Evolutionary conservation across 202 grass and related monocot species (phyloP), one percentile per base, ranked within the genome.

Genomic region (Zoysia matrella): DNA sequence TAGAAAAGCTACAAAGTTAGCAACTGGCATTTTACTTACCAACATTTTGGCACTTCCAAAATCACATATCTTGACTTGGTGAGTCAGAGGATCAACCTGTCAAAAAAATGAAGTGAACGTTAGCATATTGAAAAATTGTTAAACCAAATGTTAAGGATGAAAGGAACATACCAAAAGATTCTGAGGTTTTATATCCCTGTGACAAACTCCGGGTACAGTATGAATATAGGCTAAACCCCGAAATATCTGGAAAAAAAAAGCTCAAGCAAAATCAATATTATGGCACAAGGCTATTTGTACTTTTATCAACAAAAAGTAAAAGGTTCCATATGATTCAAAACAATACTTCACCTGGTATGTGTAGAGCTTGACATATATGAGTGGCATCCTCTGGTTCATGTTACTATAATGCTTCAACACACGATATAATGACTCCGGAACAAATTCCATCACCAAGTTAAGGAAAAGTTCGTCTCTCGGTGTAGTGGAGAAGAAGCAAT

Each of bases 21-120:
- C 13, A 82, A 63, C 65, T 13, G 49, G 51, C 50, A 12, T 50
- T 78, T 46, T 36, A 82, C 84, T 85, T 88, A 91, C 89, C 89
- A 91, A 85, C 82, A 91, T 88, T 85, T 91, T 91, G 56, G 89
- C 89, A 54, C 89, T 91, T 56, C 89, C 89, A 75, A 91, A 91
- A 82, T 91, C 89, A 80, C 89, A 91, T 48, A 91, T 87, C 71
- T 91, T 91, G 51, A 88, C 86, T 74, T 36, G 30, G 30, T 36
- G 30, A 36, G 30, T 36, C 30, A 36, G 30, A 36, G 30, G 30
- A 36, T 36, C 89, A 46, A 91, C 89, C 89, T 91, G 62, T 65
- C 44, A 50, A 77, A 68, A 78, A 66, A 72, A 71, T 66, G 14
- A 73, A 22, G 16, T 40, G 75, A 71, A 30, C 82, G 74, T 75